Base-by-base conservation (phyloP, 2,329 filamentous ascomycete species). In the Fusarium nanum region DNA sequence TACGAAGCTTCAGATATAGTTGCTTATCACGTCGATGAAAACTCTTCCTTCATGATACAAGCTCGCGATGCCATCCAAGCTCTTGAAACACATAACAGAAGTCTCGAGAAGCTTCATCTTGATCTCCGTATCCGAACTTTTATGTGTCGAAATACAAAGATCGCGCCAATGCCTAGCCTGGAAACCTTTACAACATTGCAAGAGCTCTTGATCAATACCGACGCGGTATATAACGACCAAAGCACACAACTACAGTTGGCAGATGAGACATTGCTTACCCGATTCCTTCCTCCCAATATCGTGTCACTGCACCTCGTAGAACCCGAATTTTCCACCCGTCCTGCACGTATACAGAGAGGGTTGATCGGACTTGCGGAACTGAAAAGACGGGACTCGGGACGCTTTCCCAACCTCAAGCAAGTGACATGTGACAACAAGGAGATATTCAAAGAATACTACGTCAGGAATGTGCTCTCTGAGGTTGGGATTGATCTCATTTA, bases 31-130 rank as follows among this genome's bases (percentile, higher is more conserved):
- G n/a, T 52, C n/a, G 52, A 64, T 30, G 16, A 40, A 25, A 40
- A 52, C 9, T 27, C 48, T 13, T 3, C 32, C 27, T 63, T 48
- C 30, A 32, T 41, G 23, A 50, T 68, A 22, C 56, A 56, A 30
- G 56, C 62, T 49, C 47, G 34, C 20, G 41, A 67, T 20, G 54
- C 40, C 10, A 22, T 68, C 5, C 16, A 23, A 30, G 40, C 28
- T 14, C 69, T 72, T 18, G 30, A 53, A 27, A 50, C 22, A 18
- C 41, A 71, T 6, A 32, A 12, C 11, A 18, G 4, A 37, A 68
- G 28, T 20, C 49, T 73, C 18, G 45, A 52, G 30, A 60, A 49
- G n/a, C 40, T 73, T 25, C 44, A 61, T 37, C 55, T 71, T 12
- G 67, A 71, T 40, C 25, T 64, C 12, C 64, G 57, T 18, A 42